These are phyloP conservation scores for Coemansia sp. DNA, from an alignment of 192 early-diverging fungal genomes.

Conservation along the genomic window DNA sequence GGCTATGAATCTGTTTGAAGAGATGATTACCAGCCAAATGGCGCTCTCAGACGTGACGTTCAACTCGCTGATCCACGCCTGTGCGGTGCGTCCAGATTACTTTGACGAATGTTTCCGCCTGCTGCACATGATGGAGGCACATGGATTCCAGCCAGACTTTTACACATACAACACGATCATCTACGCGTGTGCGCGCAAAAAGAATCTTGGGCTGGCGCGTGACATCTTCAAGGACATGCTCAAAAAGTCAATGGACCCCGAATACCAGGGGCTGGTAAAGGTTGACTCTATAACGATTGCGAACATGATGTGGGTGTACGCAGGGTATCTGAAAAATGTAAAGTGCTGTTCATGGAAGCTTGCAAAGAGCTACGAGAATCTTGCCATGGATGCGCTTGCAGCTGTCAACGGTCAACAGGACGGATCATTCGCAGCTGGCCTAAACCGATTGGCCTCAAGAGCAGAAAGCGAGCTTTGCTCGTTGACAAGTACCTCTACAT, in stretches of 20 bases:
- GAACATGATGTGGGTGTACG: slow-evolving; percentile 72
- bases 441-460: slow-evolving; percentile 10
- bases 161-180: slow-evolving; percentile 84
- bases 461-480: slow-evolving; percentile 10
- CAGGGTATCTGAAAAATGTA: slow-evolving; percentile 46
- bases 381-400: slow-evolving; percentile 39
- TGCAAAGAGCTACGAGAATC: slow-evolving; percentile 29
- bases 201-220: slow-evolving; percentile 71
- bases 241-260: slow-evolving; percentile 44
- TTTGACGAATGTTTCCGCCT: slow-evolving; percentile 80
- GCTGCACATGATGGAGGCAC: slow-evolving; percentile 76
- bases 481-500: slow-evolving; percentile 2
- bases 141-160: slow-evolving; percentile 79
- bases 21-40: slow-evolving; percentile 74
- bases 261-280: slow-evolving; percentile 47
- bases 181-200: slow-evolving; percentile 68
- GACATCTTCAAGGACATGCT: slow-evolving; percentile 63
- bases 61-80: slow-evolving; percentile 85
- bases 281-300: slow-evolving; percentile 64
- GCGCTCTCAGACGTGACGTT: slow-evolving; percentile 82
- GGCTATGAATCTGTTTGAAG: slow-evolving; percentile 88
- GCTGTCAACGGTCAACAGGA: slow-evolving; percentile 20
- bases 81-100: slow-evolving; percentile 75
- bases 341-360: slow-evolving; percentile 46
- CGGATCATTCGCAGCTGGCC: background rate